These are phyloP conservation scores for Scheffersomyces lignosus DNA, from an alignment of 805 yeast genomes.

Conservation along the genomic window DNA sequence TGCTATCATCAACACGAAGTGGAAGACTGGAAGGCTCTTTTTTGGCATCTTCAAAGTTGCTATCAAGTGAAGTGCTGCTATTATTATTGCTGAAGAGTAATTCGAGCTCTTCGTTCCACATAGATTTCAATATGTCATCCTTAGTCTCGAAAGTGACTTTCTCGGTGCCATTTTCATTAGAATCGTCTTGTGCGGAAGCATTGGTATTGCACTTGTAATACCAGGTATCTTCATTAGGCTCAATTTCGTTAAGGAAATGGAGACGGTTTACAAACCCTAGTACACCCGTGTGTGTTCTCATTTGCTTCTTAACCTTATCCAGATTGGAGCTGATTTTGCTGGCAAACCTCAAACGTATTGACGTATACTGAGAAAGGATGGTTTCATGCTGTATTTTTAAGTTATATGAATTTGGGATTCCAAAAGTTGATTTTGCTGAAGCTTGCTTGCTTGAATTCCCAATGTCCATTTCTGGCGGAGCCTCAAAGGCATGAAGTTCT, in stretches of 20 bases:
- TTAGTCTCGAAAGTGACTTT: background rate
- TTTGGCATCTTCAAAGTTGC: too few relatives aligned
- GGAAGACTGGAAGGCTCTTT: background rate
- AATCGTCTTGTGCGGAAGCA: background rate
- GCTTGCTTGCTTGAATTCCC: too few relatives aligned
- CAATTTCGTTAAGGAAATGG: background rate
- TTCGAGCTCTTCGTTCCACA: conserved; percentile 10
- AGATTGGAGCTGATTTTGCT: conserved; percentile 6
- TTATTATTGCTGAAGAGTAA: conserved; percentile 1
- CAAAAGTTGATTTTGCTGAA: background rate
- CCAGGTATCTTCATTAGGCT: background rate
- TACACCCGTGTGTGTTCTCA: conserved; percentile 22
- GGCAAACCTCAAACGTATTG: conserved; percentile 35
- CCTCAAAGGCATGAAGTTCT: conserved; percentile 20
- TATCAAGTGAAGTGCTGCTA: too few relatives aligned
- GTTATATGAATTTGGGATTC: conserved; percentile 13
- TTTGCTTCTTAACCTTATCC: conserved; percentile 4
- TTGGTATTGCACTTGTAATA: background rate
- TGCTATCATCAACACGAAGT: background rate
- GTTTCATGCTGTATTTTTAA: conserved; percentile 39
- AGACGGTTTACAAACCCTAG: conserved; percentile 27
- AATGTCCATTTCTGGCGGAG: conserved; percentile 2
- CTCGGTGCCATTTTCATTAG: background rate
- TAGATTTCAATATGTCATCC: conserved; percentile 4
- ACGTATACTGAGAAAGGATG: conserved; percentile 34